Evolutionary conservation across 2,329 filamentous ascomycete genomes (phyloP), one percentile per base, ranked within the genome.

Genomic region (Metarhizium brunneum): DNA sequence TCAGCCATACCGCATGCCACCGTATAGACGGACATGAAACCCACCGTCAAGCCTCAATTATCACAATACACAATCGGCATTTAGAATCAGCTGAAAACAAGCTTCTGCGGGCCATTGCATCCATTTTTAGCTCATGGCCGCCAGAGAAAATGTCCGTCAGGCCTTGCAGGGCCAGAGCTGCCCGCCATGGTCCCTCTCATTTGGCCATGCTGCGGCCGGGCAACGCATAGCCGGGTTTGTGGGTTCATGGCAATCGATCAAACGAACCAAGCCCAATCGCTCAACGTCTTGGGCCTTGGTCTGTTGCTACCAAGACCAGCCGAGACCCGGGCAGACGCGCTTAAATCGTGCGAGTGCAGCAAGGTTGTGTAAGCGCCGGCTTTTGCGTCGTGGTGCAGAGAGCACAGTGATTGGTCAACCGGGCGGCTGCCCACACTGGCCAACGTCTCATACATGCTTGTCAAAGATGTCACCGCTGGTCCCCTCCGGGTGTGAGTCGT

Each of bases 371-470:
- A 59, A 50, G 57, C 57, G 57, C 54, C 30, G 54, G 42, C 5
- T 8, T 35, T 14, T 18, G 14, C 20, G 20, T 38, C 16, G 8
- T 30, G 7, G 25, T 14, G 25, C 20, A 8, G 45, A 14, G 4
- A 25, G 25, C 45, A 16, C 11, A 1, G 25, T 55, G 48, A 65
- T 67, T 66, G 65, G 64, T 55, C 55, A 54, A 16, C 43, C 25
- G 20, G 60, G 63, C 62, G 63, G 47, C 60, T 63, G 60, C 55
- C 57, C 58, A 59, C 55, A 61, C 61, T n/a, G 32, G 38, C 52
- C 49, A 48, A 11, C 51, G 62, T 62, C 48, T 62, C 60, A 62
- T 25, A 48, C 51, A 42, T 54, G 48, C 52, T 35, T 48, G 42
- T n/a, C 16, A 29, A 54, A 48, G 57, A 30, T 48, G 42, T n/a